Evolutionary conservation across 2,329 filamentous ascomycete genomes (phyloP), one percentile per base, ranked within the genome.

Genomic region (Sporothrix variecibatus): DNA sequence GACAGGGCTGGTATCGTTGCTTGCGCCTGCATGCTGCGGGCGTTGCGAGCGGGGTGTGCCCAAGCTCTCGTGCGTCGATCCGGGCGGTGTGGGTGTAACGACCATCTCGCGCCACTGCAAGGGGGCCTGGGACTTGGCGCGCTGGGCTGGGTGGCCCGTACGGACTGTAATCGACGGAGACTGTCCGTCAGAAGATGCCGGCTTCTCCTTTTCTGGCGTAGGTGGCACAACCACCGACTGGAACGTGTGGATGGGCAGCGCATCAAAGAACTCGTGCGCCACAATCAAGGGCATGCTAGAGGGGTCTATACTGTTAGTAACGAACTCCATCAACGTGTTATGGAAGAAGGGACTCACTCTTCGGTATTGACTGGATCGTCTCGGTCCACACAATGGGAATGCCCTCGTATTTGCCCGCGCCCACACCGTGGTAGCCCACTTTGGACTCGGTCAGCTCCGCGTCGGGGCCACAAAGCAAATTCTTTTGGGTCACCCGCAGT

Each of bases 211-310:
- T 84, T 74, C 56, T 62, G 75, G 58, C 73, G 75, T 46, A 73
- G 76, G 34, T 72, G 78, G 80, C 46, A 85, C 81, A 6, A 83
- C 81, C 70, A 95, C 87, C 17, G 93, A 92, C 82, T 98, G 92
- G 81, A 99, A 99, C 75, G 94, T 91, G 82, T 99, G 95, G 78
- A 99, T 98, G 46, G 96, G 96, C 0, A 99, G 90, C 2, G 96
- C 96, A 78, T 99, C 96, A 84, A 99, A 99, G 86, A 99, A 98
- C 81, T 99, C 96, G 81, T 99, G 96, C 4, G 96, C 96, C 68
- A 98, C 89, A 75, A 99, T 97, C 82, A 98, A 97, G 0, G 96
- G 95, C 28, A 91, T 93, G 80, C 92, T 93, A 75, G 88, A 87
- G 28, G 90, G 83, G 75, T 89, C 90, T 91, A 77, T 70, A 5